Evolutionary conservation across 306 rosid genomes (phyloP), one percentile per base, ranked within the genome.

Genomic region (Corylus americana): DNA sequence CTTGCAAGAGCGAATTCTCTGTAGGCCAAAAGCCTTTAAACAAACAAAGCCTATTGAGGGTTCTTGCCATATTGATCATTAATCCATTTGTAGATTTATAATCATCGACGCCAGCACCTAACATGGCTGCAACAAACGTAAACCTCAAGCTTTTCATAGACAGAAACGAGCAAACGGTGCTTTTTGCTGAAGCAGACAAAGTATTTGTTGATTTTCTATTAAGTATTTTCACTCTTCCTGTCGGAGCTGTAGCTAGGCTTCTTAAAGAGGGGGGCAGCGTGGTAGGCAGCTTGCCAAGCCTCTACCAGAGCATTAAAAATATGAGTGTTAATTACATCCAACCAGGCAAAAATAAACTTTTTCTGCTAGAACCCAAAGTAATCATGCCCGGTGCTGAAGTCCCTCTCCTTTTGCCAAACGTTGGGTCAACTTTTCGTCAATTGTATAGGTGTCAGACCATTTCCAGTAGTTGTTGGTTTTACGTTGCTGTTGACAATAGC

Each of bases 191-290:
- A 35, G 70, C 45, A 25, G 67, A 47, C 4, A 77, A 77, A 25
- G 77, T 51, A 14, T 69, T 78, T 9, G 70, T 55, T 4, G 83
- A 84, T 44, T 80, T 84, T 35, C 82, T 84, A 3, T 73, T 77
- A 63, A 9, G 22, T 22, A 27, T 81, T 25, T 45, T 81, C 1
- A 27, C 78, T 20, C 59, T 81, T 45, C 83, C 77, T 0, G 10
- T 78, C 4, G 85, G 76, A 11, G 74, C 79, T 11, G 37, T 83
- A 5, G 53, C 64, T 9, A 29, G 74, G 8, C 78, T 69, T 0
- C 70, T 81, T 7, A 50, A 48, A 22, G 62, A 25, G 1, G 42
- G 42, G 3, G 14, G 45, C 13, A 70, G 45, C 8, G 70, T 75
- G 80, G 74, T 70, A 5, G 83, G 86, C 9, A 8, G 47, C 35